Evolutionary conservation across 1,284 basidiomycete genomes (phyloP), one percentile per base, ranked within the genome.

Genomic region (Pterula multifida): DNA sequence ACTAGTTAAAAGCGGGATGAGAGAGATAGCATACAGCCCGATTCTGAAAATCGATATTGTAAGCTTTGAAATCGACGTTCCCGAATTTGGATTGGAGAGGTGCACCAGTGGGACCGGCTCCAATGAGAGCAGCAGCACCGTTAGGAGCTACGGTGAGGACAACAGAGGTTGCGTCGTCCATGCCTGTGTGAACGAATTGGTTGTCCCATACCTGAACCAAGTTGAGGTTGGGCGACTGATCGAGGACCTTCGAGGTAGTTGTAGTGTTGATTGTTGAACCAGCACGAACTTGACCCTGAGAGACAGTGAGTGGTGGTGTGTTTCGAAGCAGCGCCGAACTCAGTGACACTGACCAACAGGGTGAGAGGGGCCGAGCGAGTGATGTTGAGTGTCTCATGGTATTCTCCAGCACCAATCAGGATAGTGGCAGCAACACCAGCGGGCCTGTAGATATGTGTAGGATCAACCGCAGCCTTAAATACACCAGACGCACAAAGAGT

Each of bases 1-100:
- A n/a, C n/a, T n/a, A n/a, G n/a, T n/a, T n/a, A n/a, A n/a, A n/a
- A n/a, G n/a, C n/a, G n/a, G n/a, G n/a, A n/a, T n/a, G n/a, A n/a
- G n/a, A n/a, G n/a, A n/a, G n/a, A 36, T 22, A 47, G 51, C 26
- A 51, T 53, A 81, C 80, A 15, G 79, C 81, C 52, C 75, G 68
- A 56, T 85, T 85, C 55, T 80, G 68, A 53, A 82, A 79, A 58
- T 83, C 70, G 55, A 85, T 75, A 56, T 83, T 83, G 56, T 84
- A 83, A 6, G 70, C 74, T 56, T 68, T 81, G 64, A 84, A 81
- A 56, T 84, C 72, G 9, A 59, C 57, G 50, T 68, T 78, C 0
- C 81, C 80, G 53, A 77, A 79, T 2, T 68, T 60, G 0, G 73
- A 70, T 54, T 78, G 76, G 6, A 75, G 60, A 2, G 76, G 74